Conservation (phyloP, 805 yeast genomes). For the Lachancea sp. region DNA sequence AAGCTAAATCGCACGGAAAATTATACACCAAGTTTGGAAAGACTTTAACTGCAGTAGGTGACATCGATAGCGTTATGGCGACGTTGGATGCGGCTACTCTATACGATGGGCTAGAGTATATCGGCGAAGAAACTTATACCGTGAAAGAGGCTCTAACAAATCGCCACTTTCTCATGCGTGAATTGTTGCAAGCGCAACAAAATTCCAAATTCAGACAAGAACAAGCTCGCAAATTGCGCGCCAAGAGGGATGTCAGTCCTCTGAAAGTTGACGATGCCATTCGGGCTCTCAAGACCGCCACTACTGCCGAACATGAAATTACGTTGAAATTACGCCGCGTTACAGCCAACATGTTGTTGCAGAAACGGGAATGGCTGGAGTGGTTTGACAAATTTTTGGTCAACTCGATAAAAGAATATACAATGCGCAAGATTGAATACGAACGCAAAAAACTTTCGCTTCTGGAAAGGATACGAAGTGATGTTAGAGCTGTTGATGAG, state of each 20-base stretch:
- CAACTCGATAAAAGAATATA: constrained; percentile 48
- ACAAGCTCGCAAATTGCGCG: constrained; percentile 63
- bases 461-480: constrained; percentile 64
- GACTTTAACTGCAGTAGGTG: constrained; percentile 64
- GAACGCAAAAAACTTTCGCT: constrained; percentile 74
- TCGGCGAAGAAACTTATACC: constrained; percentile 71
- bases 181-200: constrained; percentile 70
- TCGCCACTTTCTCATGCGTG: constrained; percentile 88
- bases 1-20: constrained; percentile 19
- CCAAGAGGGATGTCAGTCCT: constrained; percentile 72
- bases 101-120: constrained; percentile 63
- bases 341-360: constrained; percentile 78
- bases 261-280: constrained; percentile 87
- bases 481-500: constrained; percentile 67
- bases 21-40: constrained; percentile 78
- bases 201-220: constrained; percentile 64
- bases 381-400: constrained; percentile 54
- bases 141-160: constrained; percentile 91
- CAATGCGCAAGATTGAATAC: constrained; percentile 70
- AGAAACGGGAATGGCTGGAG: constrained; percentile 45
- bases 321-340: constrained; percentile 74
- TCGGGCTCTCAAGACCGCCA: constrained; percentile 68
- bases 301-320: constrained; percentile 66
- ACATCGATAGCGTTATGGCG: constrained; percentile 64
- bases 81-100: constrained; percentile 66